Evolutionary conservation across 2,329 filamentous ascomycete species (phyloP).

Genomic region (Exophiala phaeomuriformis): DNA sequence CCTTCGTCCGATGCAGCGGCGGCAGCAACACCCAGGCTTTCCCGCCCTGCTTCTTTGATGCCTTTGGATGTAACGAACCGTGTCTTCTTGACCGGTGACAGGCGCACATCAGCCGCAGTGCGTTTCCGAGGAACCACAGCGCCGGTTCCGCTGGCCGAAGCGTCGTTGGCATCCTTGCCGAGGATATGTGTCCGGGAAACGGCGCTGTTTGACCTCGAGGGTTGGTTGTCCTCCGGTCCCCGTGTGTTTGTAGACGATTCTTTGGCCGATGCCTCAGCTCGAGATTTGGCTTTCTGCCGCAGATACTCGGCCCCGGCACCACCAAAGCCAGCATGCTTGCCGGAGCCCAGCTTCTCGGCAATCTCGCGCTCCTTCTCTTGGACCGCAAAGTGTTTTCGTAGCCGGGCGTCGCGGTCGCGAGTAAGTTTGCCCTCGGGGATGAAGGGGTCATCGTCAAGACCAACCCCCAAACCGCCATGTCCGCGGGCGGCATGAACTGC

Average conservation of each 20-base stretch:
- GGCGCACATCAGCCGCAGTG: slow-evolving; percentile 35
- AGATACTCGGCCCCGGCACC: slow-evolving; percentile 42
- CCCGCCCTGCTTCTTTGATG: slow-evolving; percentile 67
- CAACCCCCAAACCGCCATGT: neutral
- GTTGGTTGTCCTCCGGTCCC: no score
- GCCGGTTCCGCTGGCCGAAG: neutral
- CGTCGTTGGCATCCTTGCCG: neutral
- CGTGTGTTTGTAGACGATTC: no score
- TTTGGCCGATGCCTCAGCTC: neutral
- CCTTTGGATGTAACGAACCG: slow-evolving; percentile 72
- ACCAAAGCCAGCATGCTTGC: slow-evolving; percentile 21
- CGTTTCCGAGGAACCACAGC: slow-evolving; percentile 25
- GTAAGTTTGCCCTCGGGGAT: slow-evolving; percentile 33
- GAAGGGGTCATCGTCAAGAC: slow-evolving; percentile 34
- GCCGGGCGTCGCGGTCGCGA: slow-evolving; percentile 39
- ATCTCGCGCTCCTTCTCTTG: slow-evolving; percentile 42
- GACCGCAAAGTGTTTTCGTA: slow-evolving; percentile 38
- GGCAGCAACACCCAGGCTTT: slow-evolving; percentile 53
- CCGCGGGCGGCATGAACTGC: neutral
- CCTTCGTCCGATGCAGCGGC: slow-evolving; percentile 34
- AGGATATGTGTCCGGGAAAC: neutral
- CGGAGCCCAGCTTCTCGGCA: slow-evolving; percentile 35
- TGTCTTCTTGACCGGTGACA: slow-evolving; percentile 45
- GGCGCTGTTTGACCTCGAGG: neutral
- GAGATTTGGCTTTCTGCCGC: slow-evolving; percentile 27